Base-by-base conservation (phyloP, 2,329 filamentous ascomycete genomes). In the Trichoderma sp. region DNA sequence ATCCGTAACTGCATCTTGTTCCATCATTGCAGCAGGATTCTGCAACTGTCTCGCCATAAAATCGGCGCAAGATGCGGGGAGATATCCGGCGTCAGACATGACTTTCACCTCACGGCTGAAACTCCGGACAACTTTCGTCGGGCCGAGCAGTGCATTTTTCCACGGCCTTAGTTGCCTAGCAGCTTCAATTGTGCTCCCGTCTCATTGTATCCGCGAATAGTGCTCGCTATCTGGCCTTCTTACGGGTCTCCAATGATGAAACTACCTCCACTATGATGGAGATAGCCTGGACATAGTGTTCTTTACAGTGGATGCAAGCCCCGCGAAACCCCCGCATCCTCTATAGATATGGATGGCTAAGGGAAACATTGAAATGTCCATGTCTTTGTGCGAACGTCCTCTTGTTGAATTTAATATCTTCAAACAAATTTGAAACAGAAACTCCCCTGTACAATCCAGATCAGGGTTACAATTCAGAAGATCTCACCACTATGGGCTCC, bases 401-500 rank as follows among this genome's bases (percentile, higher is more conserved):
- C 36, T 30, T 5, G 3, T 12, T 34, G 51, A 26, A 53, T 21
- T 11, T 14, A 3, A 53, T 4, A 11, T 53, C 47, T 53, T 4
- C 11, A 53, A 21, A 24, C 47, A 53, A 1, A 14, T 0, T 24
- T 24, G 47, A 53, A 53, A 24, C 2, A 5, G 21, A 53, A 53
- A 6, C 47, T 24, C n/a, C 47, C 11, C 6, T 2, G 47, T 24
- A 24, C 11, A 11, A 53, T 24, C 47, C 21, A 24, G 21, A 43
- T 15, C 26, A 26, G 34, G 15, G 6, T 14, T 12, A 12, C 14
- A 3, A 14, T 36, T 15, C 53, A n/a, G 53, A 28, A 26, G 21
- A 28, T 9, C 6, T 30, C 71, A 75, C 14, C 63, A 80, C 14
- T 62, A 80, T 80, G 78, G 74, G 74, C 4, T 73, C 70, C 47